A percentile compares a stretch with the other conserved stretches of the same genome.
These are phyloP conservation scores for Sclerotiophoma versabilis DNA, from an alignment of 2,329 filamentous ascomycete species.

Conservation along the genomic window DNA sequence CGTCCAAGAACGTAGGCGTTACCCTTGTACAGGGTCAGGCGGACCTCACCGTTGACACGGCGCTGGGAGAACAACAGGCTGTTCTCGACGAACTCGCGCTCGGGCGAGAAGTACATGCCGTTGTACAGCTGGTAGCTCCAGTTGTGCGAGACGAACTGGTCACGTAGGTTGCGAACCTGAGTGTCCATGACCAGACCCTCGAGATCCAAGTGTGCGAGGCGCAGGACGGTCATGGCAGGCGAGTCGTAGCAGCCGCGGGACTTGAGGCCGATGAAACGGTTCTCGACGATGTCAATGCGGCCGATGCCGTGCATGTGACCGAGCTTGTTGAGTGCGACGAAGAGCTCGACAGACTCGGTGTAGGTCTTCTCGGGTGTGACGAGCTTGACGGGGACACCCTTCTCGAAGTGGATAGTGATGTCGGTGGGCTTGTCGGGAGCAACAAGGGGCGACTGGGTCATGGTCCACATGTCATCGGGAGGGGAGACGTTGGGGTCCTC, in stretches of 20 bases:
- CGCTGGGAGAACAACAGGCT: conserved; percentile 53
- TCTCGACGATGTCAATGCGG: conserved; percentile 83
- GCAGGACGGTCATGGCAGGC: conserved; percentile 55
- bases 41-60: conserved; percentile 58
- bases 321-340: conserved; percentile 74
- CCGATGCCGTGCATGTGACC: conserved; percentile 77
- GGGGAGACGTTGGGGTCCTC: conserved; percentile 71
- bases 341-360: conserved; percentile 75
- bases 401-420: conserved; percentile 74
- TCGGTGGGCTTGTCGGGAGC: conserved; percentile 75
- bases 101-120: conserved; percentile 73
- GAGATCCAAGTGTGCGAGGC: conserved; percentile 66
- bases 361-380: conserved; percentile 64
- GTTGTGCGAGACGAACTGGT: conserved; percentile 70
- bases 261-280: conserved; percentile 82
- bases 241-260: conserved; percentile 80
- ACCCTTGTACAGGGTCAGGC: conserved; percentile 73
- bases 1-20: conserved; percentile 66
- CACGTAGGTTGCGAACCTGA: conserved; percentile 71
- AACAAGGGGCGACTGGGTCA: conserved; percentile 71
- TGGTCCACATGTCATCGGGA: conserved; percentile 81
- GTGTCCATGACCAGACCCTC: conserved; percentile 73
- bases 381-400: conserved; percentile 76
- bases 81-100: conserved; percentile 74
- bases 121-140: conserved; percentile 62